Evolutionary conservation across 2,329 filamentous ascomycete species (phyloP).

Genomic region (Diaporthe amygdali): DNA sequence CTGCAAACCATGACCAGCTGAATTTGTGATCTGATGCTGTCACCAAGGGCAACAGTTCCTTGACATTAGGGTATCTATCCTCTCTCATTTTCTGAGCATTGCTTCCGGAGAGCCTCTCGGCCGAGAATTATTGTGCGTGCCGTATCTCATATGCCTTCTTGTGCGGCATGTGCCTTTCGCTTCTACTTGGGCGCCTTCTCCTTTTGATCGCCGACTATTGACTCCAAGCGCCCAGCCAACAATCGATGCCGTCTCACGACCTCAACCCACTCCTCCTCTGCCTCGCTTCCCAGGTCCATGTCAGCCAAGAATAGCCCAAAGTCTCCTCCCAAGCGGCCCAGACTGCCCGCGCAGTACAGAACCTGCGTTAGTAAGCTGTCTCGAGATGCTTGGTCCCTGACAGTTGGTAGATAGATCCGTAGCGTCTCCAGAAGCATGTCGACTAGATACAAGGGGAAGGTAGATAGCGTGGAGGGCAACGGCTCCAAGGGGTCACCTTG

Average conservation of each 20-base stretch:
- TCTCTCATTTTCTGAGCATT: background rate
- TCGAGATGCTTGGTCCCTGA: constrained; percentile 78
- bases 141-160: background rate
- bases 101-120: background rate
- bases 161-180: background rate
- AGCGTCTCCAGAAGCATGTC: constrained; percentile 81
- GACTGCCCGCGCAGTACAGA: constrained; percentile 88
- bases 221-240: constrained; percentile 79
- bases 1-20: background rate
- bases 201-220: constrained; percentile 63
- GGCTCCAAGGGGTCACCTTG: constrained; percentile 53
- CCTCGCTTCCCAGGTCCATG: constrained; percentile 49
- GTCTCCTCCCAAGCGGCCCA: constrained; percentile 88
- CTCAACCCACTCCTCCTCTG: constrained; percentile 80
- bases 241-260: constrained; percentile 87
- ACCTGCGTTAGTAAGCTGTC: constrained; percentile 93
- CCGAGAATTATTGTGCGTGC: background rate
- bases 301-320: constrained; percentile 87
- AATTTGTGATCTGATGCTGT: background rate
- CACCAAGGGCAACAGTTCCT: background rate
- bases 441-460: constrained; percentile 84
- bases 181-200: constrained; percentile 29
- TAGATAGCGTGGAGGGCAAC: constrained; percentile 78
- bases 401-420: constrained; percentile 76
- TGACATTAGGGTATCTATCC: constrained; percentile 2